Evolutionary conservation across 306 rosid species (phyloP), one percentile per base, ranked within the genome.

Genomic region (peach (Prunus persica)): DNA sequence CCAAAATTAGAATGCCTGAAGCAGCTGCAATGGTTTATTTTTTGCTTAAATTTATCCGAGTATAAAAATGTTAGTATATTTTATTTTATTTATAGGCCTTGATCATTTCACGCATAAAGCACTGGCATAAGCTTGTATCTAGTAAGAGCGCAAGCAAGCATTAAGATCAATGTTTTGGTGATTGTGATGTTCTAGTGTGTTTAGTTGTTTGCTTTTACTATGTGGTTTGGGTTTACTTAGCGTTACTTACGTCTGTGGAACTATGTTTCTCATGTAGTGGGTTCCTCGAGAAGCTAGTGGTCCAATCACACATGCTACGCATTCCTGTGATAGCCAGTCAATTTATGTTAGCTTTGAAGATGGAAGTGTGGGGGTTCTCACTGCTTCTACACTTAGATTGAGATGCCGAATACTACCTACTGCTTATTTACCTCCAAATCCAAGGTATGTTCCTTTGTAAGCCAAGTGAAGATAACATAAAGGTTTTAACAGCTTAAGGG

Each of bases 281-380:
- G 24, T 24, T 24, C 24, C 24, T 24, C 24, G 24, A 24, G 24
- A 24, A 24, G 24, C 24, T 24, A 24, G 86, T 83, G 94, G 98
- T 82, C 84, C 98, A 78, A 96, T 96, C 85, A 93, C 99, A 60
- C 93, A 96, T 86, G 98, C 99, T 56, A 82, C 93, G 0, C 93
- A 92, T 82, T 91, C 99, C 22, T 93, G 99, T 24, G 24, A 24
- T 70, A 88, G 99, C 83, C 93, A 86, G 45, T 89, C 88, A 13
- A 93, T 96, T 81, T 96, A 89, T 58, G 98, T 96, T 67, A 88
- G 99, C 84, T 91, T 89, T 75, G 94, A 91, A 87, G 98, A 93
- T 79, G 99, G 98, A 86, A 86, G 97, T 72, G 85, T 96, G 61
- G 93, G 87, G 34, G 88, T 96, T 79, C 97, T 96, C 67, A 91